phyloP scores from a whole-genome alignment of 192 early-diverging fungal genomes.

The Diversispora eburnea region DNA sequence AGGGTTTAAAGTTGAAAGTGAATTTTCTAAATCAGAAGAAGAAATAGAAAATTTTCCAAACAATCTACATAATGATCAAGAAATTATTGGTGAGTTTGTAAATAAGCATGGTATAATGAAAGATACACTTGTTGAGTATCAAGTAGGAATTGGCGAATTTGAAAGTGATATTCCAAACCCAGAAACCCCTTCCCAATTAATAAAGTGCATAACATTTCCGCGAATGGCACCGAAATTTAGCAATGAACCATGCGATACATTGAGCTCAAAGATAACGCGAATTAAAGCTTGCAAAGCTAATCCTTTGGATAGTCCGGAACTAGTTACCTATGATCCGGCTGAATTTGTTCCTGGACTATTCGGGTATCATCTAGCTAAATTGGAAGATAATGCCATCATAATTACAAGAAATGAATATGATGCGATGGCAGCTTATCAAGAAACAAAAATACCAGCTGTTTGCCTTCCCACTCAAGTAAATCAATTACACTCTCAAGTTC shows the following conservation, averaged over 20 bases:
- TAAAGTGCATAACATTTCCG: constrained; percentile 42
- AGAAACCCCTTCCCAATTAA: constrained; percentile 26
- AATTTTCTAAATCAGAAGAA: constrained; percentile 40
- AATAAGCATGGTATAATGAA: constrained; percentile 24
- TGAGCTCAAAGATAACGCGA: constrained; percentile 43
- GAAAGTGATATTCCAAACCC: constrained; percentile 25
- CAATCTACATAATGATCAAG: constrained; percentile 36
- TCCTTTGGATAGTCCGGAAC: constrained; percentile 37
- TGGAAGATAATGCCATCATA: constrained; percentile 46
- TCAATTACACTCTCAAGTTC: constrained; percentile 54
- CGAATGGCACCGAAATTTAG: constrained; percentile 31
- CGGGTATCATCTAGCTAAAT: constrained; percentile 55
- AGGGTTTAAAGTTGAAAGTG: constrained; percentile 14
- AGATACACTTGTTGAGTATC: constrained; percentile 27
- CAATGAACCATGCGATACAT: constrained; percentile 3
- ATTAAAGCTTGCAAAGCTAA: constrained; percentile 54
- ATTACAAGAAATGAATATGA: constrained; percentile 62
- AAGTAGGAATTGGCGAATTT: constrained; percentile 52
- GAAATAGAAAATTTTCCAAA: constrained; percentile 42
- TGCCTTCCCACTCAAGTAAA: constrained; percentile 54
- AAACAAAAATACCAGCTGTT: constrained; percentile 56
- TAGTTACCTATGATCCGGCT: constrained; percentile 53
- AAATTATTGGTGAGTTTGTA: constrained; percentile 38
- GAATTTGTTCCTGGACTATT: constrained; percentile 55
- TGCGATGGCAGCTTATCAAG: constrained; percentile 64